Evolutionary conservation across 73 alveolate species (phyloP), one percentile per base, ranked within the genome.

Genomic region (Paramecium biaurelia): DNA sequence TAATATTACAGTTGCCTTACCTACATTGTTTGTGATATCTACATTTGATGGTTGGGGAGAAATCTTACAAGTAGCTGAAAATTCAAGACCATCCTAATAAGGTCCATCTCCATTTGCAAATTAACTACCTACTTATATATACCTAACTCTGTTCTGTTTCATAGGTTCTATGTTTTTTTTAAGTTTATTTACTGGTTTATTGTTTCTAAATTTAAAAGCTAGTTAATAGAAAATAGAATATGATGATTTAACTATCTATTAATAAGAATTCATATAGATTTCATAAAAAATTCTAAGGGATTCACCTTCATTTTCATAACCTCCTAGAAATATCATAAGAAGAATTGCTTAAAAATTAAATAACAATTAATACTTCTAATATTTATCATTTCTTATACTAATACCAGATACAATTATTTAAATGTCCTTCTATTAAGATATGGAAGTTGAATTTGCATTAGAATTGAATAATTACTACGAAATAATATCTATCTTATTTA

Each of bases 41-140:
- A 43, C 76, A 21, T 79, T 79, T 79, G 76, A 79, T 79, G 90
- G 74, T 42, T 79, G 76, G 76, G 90, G 76, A 2, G 76, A 79
- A 9, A 79, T 79, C 6, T 24, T 79, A 23, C 23, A 79, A 47
- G 90, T 79, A 7, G 70, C 90, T 43, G 23, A 79, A 20, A 79
- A 79, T 20, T 79, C 90, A 0, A 28, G 49, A 20, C 28, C 76
- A 0, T 11, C 70, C 1, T 1, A 79, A 12, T 24, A 11, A 24
- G 90, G 90, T 11, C 90, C 90, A 42, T 20, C 47, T 21, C 76
- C 70, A 23, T 79, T 30, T 47, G 74, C 43, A 43, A 79, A 47
- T n/a, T 7, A 43, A 24, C 8, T 47, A 6, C 76, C 70, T 4
- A 43, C 90, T 0, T 79, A 79, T 79, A 38, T 45, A 0, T 79